phyloP scores from a whole-genome alignment of 2,329 filamentous ascomycete genomes.

The Pseudogymnoascus sp. region DNA sequence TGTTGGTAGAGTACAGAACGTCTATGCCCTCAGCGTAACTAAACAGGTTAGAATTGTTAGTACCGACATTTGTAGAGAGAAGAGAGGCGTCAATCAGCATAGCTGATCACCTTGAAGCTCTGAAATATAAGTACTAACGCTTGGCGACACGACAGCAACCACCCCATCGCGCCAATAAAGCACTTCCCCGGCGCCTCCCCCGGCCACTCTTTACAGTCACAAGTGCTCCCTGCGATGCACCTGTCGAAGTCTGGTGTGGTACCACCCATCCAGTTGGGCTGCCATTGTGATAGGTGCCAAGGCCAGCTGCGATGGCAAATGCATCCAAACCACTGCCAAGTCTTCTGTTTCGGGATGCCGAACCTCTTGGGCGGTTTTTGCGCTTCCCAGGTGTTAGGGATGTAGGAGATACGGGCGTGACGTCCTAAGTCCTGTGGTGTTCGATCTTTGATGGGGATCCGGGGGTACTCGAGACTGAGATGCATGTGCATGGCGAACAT shows the following conservation, averaged over 20 bases:
- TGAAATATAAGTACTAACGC: background rate
- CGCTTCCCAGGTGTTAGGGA: background rate
- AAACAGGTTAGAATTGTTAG: background rate
- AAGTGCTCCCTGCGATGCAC: background rate
- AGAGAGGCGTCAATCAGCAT: background rate
- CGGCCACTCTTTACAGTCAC: background rate
- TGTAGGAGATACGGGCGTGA: background rate
- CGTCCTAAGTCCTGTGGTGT: background rate
- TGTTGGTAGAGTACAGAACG: background rate
- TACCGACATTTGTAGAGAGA: background rate
- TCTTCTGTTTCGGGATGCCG: background rate
- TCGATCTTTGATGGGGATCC: background rate
- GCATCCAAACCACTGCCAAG: background rate
- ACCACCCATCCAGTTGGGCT: too few relatives aligned
- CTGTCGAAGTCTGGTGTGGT: rapidly evolving
- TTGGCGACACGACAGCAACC: background rate
- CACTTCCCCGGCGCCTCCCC: background rate
- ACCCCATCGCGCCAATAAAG: background rate
- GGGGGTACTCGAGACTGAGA: background rate
- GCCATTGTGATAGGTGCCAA: background rate
- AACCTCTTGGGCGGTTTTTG: background rate
- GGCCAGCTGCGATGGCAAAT: background rate
- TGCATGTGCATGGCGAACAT: background rate
- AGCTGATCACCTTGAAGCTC: background rate
- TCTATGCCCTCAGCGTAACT: background rate